These are phyloP conservation scores for Penicillium crystallinum DNA, from an alignment of 495 filamentous ascomycete genomes.

Conservation along the genomic window DNA sequence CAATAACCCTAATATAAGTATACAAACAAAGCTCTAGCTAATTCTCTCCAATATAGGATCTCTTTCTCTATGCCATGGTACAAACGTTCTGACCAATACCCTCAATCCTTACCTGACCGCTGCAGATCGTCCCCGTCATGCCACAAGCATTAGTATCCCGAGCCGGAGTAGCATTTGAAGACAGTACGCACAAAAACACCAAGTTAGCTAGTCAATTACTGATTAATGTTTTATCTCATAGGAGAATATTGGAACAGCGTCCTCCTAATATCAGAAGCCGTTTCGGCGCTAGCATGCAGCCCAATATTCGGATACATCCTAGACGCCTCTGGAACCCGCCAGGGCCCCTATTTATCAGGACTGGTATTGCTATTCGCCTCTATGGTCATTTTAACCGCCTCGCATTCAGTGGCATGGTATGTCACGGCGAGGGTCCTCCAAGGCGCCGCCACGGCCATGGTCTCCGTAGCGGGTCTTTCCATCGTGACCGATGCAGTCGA, in stretches of 20 bases:
- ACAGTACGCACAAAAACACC: slow-evolving; percentile 9
- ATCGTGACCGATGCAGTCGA: slow-evolving; percentile 69
- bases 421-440: slow-evolving; percentile 62
- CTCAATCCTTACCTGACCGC: background rate
- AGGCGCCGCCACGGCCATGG: slow-evolving; percentile 62
- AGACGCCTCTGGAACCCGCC: slow-evolving; percentile 31
- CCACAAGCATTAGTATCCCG: slow-evolving; percentile 15
- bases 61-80: slow-evolving; percentile 21
- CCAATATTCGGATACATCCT: slow-evolving; percentile 16
- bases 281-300: slow-evolving; percentile 11
- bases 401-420: slow-evolving; percentile 53
- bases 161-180: slow-evolving; percentile 15
- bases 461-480: slow-evolving; percentile 62
- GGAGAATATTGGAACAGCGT: slow-evolving; percentile 21
- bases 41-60: background rate
- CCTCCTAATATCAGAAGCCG: slow-evolving; percentile 16
- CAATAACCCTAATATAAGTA: background rate
- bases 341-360: slow-evolving; percentile 59
- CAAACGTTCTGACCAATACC: background rate
- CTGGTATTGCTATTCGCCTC: slow-evolving; percentile 56
- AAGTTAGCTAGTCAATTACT: background rate
- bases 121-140: slow-evolving; percentile 23
- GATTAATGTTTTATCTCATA: background rate
- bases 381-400: slow-evolving; percentile 62
- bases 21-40: background rate